Conservation (phyloP, 2,329 filamentous ascomycete genomes). For the Phialophora tarda region DNA sequence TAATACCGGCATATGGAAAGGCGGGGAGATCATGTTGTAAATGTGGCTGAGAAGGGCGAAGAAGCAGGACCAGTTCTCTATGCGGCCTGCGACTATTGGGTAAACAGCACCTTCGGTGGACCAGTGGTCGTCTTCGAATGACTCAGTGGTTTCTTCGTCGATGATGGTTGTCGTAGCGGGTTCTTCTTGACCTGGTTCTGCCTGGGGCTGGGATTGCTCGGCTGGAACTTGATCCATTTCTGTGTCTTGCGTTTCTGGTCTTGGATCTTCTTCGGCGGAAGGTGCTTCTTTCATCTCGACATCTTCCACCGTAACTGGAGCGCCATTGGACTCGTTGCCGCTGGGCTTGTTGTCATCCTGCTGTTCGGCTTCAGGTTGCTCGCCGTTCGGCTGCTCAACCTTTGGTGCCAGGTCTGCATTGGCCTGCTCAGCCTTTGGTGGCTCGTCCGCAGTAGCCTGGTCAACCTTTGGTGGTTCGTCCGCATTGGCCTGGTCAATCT, state of each 20-base stretch:
- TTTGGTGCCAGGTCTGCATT: conserved; percentile 42
- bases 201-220: conserved; percentile 7
- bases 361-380: conserved; percentile 11
- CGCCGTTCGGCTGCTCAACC: conserved; percentile 1
- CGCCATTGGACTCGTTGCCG: conserved; percentile 44
- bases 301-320: conserved; percentile 44
- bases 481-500: conserved; percentile 51
- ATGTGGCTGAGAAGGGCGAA: conserved; percentile 92
- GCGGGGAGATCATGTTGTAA: conserved; percentile 84
- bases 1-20: conserved; percentile 92
- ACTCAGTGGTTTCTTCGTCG: conserved; percentile 55
- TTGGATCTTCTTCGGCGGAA: conserved; percentile 38
- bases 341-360: conserved; percentile 18
- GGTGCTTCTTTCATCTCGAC: conserved; percentile 55
- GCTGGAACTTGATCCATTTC: conserved; percentile 17
- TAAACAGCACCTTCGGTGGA: conserved; percentile 89
- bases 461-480: conserved; percentile 42
- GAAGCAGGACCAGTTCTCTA: conserved; percentile 90
- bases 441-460: conserved; percentile 47
- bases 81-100: conserved; percentile 79
- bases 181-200: conserved; percentile 3
- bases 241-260: conserved; percentile 18
- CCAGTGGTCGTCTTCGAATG: conserved; percentile 87
- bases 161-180: conserved; percentile 21
- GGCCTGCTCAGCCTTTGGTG: conserved; percentile 49